Percentiles rank a stretch among this genome's conserved stretches.
phyloP scores from a whole-genome alignment of 345 rosid species.

The Arabidopsis arenosa region DNA sequence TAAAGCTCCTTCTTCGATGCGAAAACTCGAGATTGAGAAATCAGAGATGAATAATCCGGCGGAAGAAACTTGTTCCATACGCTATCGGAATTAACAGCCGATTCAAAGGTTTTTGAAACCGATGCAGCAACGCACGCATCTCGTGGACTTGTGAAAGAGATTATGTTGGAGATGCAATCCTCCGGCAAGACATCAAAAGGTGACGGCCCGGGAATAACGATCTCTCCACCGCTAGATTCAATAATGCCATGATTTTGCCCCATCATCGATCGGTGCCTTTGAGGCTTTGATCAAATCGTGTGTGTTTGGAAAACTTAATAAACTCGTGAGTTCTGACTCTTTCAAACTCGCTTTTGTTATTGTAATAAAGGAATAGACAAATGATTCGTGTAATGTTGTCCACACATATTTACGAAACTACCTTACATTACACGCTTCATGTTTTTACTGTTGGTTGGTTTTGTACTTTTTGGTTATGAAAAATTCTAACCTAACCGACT shows the following conservation, averaged over 20 bases:
- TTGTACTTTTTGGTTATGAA: neutral
- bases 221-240: slow-evolving; percentile 4
- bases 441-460: neutral
- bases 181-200: slow-evolving; percentile 47
- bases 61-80: slow-evolving; percentile 68
- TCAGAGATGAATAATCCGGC: slow-evolving; percentile 30
- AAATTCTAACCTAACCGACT: neutral
- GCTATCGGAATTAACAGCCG: slow-evolving; percentile 50
- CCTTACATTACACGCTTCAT: no score
- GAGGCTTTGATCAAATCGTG: neutral
- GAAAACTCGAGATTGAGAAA: slow-evolving; percentile 34
- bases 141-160: slow-evolving; percentile 53
- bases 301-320: neutral
- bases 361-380: neutral
- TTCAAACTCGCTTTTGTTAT: neutral
- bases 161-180: slow-evolving; percentile 51
- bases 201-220: neutral
- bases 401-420: neutral
- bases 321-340: slow-evolving; percentile 4
- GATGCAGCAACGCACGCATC: slow-evolving; percentile 52
- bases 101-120: slow-evolving; percentile 54
- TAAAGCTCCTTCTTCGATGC: slow-evolving; percentile 56
- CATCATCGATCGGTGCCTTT: slow-evolving; percentile 7
- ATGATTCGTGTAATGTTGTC: neutral
- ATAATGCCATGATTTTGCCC: neutral